These are phyloP conservation scores for Crithidia thermophila DNA, from an alignment of 208 protist genomes.

Conservation along the genomic window DNA sequence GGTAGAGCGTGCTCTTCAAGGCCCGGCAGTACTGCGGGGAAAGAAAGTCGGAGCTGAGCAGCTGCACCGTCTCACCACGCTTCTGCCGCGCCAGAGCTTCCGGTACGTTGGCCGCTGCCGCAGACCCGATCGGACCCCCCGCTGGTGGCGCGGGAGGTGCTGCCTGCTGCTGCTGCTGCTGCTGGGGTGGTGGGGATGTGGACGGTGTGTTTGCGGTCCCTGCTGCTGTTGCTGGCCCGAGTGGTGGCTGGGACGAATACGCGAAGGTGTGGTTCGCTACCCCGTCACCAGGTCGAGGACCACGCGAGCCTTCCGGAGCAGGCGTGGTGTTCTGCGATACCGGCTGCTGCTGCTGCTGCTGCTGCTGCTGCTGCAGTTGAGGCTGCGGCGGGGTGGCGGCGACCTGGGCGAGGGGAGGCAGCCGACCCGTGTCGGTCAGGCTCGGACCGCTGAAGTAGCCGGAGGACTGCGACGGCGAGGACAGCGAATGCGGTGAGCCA, in stretches of 20 bases:
- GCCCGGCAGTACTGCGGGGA: conserved; percentile 31
- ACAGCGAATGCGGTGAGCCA: neutral
- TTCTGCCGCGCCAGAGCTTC: conserved; percentile 30
- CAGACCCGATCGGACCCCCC: neutral
- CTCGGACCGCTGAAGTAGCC: too few relatives aligned
- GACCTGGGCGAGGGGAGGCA: neutral
- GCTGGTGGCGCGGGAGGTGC: neutral
- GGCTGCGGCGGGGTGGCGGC: neutral
- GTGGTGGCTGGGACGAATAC: too few relatives aligned
- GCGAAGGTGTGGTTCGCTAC: too few relatives aligned
- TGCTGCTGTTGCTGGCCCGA: neutral
- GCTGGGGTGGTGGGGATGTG: neutral
- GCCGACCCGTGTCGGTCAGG: neutral
- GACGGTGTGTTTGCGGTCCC: neutral
- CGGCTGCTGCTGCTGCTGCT: too few relatives aligned
- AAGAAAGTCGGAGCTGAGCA: conserved; percentile 46
- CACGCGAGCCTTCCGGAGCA: too few relatives aligned
- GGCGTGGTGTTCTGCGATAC: too few relatives aligned
- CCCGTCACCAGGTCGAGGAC: too few relatives aligned
- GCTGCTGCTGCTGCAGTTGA: neutral
- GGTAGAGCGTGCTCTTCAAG: conserved; percentile 34
- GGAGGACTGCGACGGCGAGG: neutral
- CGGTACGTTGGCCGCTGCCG: conserved; percentile 13
- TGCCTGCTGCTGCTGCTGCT: neutral
- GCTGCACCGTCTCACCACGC: conserved; percentile 53